These are phyloP conservation scores for Gryganskiella cystojenkinii DNA, from an alignment of 192 early-diverging fungal species.

Conservation along the genomic window DNA sequence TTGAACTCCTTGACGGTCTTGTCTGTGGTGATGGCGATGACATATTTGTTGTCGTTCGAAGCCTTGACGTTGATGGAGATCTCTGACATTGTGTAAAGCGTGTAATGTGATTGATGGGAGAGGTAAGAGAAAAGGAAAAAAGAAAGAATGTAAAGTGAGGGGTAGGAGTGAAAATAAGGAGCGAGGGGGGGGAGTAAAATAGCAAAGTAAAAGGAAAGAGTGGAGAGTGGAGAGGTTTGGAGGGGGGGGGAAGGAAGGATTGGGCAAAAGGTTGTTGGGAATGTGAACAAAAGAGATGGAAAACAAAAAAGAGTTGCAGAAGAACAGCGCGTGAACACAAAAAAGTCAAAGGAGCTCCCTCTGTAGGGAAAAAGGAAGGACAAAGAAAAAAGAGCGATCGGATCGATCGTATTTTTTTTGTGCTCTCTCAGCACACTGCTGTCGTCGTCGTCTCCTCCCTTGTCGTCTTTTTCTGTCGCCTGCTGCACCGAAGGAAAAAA, in stretches of 20 bases:
- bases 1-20: conserved; percentile 83
- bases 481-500: too few species aligned
- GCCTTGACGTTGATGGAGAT: conserved; percentile 81
- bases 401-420: background rate
- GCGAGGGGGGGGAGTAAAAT: conserved; percentile 5
- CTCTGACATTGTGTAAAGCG: conserved; percentile 60
- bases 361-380: too few species aligned
- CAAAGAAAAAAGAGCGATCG: background rate
- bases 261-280: too few species aligned
- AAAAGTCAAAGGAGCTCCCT: too few species aligned
- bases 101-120: conserved; percentile 1
- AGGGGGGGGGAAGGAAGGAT: too few species aligned
- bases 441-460: too few species aligned
- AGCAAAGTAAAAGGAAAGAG: conserved; percentile 2
- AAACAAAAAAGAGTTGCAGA: too few species aligned
- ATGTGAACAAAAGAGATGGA: background rate
- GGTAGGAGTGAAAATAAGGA: too few species aligned
- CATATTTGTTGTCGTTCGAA: conserved; percentile 78
- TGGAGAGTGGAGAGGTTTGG: background rate
- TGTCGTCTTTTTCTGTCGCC: too few species aligned
- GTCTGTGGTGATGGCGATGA: conserved; percentile 66
- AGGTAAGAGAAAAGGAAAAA: background rate
- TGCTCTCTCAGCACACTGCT: conserved; percentile 19
- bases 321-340: too few species aligned
- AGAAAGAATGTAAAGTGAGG: background rate